Evolutionary conservation across 2,329 filamentous ascomycete genomes (phyloP), one percentile per base, ranked within the genome.

Genomic region (Cladosporium sp.): DNA sequence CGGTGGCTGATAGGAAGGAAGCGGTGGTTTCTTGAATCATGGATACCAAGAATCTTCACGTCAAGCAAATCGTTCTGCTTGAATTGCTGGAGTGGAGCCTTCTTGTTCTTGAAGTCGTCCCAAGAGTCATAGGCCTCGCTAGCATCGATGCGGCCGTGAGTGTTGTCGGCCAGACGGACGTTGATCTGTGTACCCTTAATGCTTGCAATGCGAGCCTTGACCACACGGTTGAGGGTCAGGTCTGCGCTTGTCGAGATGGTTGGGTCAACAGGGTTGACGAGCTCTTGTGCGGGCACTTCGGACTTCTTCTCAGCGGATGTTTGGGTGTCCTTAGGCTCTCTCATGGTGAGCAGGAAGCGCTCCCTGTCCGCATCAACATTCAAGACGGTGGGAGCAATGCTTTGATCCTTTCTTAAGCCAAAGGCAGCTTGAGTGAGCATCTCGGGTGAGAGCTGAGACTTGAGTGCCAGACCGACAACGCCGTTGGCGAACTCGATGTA

Each of bases 131-230:
- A 99, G 14, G 93, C 80, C 76, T 98, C 92, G 1, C 95, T 96
- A 6, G 95, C 87, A 74, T 97, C 94, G 66, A 99, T 89, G 21
- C 95, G 91, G n/a, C 94, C 95, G 75, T 96, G 91, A 10, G 96
- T 84, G 69, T 93, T 92, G 74, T 96, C 92, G 51, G 92, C 90
- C 59, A 98, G 84, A 70, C 91, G 87, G 6, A 99, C 92, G 70
- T 98, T 98, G 64, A 98, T 82, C 76, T 99, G 95, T 0, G 94
- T 97, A 58, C 89, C 89, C 78, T 96, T 97, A 74, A 97, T 82
- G 0, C 92, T 92, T n/a, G 86, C 86, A 53, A 99, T 86, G 71
- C 85, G 89, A 46, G 91, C 94, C 74, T 91, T 92, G 8, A 89
- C 88, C 56, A 90, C 76, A 69, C 85, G 89, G 62, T 94, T 94